phyloP scores from a whole-genome alignment of 139 green algal species.

The Coelastrella sp. region DNA sequence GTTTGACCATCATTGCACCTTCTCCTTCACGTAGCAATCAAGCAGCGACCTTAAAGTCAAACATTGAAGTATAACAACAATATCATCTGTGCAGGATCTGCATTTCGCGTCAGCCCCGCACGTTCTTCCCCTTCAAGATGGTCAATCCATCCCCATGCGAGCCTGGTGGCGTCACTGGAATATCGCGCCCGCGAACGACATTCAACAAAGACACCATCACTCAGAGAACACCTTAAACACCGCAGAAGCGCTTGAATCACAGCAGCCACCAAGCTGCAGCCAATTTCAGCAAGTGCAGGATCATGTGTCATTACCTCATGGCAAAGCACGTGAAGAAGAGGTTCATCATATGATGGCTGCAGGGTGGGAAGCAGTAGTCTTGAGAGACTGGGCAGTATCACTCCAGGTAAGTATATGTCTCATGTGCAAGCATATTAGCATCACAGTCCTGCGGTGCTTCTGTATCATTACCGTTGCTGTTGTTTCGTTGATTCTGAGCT shows the following conservation, averaged over 20 bases:
- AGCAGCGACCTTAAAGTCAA: too few relatives aligned
- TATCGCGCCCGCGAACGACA: not conserved
- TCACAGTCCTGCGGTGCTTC: too few relatives aligned
- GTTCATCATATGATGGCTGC: constrained; percentile 33
- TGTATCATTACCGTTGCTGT: too few relatives aligned
- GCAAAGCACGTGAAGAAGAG: not conserved
- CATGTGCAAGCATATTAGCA: not conserved
- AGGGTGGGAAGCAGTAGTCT: constrained; percentile 47
- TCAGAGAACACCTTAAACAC: too few relatives aligned
- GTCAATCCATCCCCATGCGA: constrained; percentile 58
- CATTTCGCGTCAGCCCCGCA: constrained; percentile 59
- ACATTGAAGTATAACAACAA: not conserved
- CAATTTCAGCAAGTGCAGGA: not conserved
- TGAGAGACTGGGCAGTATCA: constrained; percentile 50
- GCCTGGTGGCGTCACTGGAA: constrained; percentile 62
- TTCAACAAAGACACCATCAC: not conserved
- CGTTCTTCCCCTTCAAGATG: constrained; percentile 53
- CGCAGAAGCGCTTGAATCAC: not conserved
- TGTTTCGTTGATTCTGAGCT: not conserved
- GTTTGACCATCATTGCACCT: too few relatives aligned
- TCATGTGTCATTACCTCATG: not conserved
- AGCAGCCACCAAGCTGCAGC: not conserved
- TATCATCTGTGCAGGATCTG: constrained; percentile 48
- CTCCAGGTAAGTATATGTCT: constrained; percentile 21
- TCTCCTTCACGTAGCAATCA: too few relatives aligned